phyloP scores from a whole-genome alignment of 2,329 filamentous ascomycete genomes.

The Trichoderma oligosporum region DNA sequence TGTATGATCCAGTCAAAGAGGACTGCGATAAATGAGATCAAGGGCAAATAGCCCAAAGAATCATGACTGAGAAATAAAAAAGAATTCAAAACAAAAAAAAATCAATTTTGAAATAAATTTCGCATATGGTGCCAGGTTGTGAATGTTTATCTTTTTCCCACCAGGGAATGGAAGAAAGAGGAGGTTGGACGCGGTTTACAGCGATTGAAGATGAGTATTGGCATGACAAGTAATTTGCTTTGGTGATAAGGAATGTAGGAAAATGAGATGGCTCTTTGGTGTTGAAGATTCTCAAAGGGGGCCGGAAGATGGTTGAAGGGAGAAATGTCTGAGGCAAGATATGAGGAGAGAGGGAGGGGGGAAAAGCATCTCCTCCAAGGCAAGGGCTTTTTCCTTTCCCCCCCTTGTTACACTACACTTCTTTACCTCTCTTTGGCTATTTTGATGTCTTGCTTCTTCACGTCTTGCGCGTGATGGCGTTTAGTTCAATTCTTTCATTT shows the following conservation, averaged over 20 bases:
- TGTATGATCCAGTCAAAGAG: slow-evolving; percentile 8
- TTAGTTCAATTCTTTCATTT: neutral
- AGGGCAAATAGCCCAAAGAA: neutral
- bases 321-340: neutral
- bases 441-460: too few species aligned
- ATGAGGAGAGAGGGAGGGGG: neutral
- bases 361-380: neutral
- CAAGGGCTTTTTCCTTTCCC: neutral
- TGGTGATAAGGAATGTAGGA: slow-evolving; percentile 3
- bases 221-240: slow-evolving; percentile 14
- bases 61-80: neutral
- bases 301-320: neutral
- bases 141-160: neutral
- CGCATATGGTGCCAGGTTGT: neutral
- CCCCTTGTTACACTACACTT: neutral
- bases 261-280: neutral
- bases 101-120: neutral
- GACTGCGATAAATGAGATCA: slow-evolving; percentile 8
- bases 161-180: neutral
- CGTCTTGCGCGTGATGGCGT: slow-evolving; percentile 15
- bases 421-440: neutral
- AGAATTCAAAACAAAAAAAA: neutral
- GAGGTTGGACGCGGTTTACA: slow-evolving; percentile 1
- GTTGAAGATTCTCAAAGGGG: neutral
- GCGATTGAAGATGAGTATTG: neutral